Base-by-base conservation (phyloP, 805 yeast species). In the Wickerhamomyces mucosus region DNA sequence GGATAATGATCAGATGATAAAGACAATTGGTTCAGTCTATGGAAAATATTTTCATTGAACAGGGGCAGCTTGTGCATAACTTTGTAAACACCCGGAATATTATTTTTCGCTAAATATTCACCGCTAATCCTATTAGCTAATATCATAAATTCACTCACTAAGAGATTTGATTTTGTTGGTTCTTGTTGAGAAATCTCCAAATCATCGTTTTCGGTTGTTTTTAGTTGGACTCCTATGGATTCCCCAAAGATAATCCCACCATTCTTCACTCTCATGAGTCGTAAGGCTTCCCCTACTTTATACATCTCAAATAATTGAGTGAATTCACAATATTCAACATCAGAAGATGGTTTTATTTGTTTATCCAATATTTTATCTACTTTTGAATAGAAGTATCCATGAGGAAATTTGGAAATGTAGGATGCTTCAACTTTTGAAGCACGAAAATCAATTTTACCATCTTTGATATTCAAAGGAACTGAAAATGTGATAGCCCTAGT, bases 121-220 rank as follows among this genome's bases (percentile, higher is more conserved):
- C 80, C 80, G 2, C 75, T 63, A 4, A 77, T 55, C n/a, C 66
- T 58, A 50, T 85, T 86, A 1, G 92, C 85, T 27, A 72, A 56
- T 16, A 88, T 68, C 98, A 89, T 89, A 29, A 81, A 52, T 50
- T 89, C 94, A 1, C 89, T 68, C 2, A 89, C 96, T 17, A 89
- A 59, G 62, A 56, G 0, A 74, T 50, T 13, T 49, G 48, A n/a
- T 18, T 22, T 20, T 46, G 48, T 21, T 51, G 46, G 15, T 41
- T 43, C 26, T 55, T 47, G 3, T 33, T 19, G 14, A 16, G 13
- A 26, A 3, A 56, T 38, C n/a, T 36, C 34, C 7, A 31, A 21
- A 9, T 35, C 26, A 7, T 36, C 34, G 4, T 46, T 17, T n/a
- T 27, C 33, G 15, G 29, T 15, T 9, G 42, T 42, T 7, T 35